A percentile compares a stretch with the other conserved stretches of the same genome.
These are phyloP conservation scores for Penicillium concentricum DNA, from an alignment of 2,329 filamentous ascomycete genomes.

Conservation along the genomic window DNA sequence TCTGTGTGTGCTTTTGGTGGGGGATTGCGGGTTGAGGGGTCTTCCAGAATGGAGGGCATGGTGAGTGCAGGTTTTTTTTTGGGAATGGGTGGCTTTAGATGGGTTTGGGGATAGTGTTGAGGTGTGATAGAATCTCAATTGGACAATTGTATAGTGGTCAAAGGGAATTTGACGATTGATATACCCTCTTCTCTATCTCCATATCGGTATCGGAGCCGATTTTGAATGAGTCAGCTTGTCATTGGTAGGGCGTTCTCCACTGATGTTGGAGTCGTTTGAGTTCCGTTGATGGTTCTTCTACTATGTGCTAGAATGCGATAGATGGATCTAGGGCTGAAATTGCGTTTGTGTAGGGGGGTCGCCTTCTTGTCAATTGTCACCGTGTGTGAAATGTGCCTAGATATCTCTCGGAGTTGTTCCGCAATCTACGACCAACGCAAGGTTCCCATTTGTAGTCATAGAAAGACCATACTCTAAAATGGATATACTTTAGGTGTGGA, in stretches of 20 bases:
- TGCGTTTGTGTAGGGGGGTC: not conserved
- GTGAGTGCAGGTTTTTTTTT: constrained; percentile 2
- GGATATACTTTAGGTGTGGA: no score
- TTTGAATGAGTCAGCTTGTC: constrained; percentile 21
- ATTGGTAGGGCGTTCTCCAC: constrained; percentile 19
- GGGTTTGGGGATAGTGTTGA: not conserved
- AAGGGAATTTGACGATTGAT: not conserved
- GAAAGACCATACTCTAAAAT: not conserved
- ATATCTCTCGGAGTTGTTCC: not conserved
- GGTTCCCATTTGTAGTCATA: not conserved
- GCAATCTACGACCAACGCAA: not conserved
- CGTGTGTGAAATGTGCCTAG: not conserved
- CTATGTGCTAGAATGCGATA: not conserved
- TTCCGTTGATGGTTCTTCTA: not conserved
- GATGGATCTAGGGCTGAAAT: not conserved
- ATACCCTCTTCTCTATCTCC: constrained; percentile 1
- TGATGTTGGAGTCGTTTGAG: not conserved
- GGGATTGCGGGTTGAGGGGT: constrained; percentile 30
- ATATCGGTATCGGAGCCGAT: not conserved
- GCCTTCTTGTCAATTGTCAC: not conserved
- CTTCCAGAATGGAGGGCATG: constrained; percentile 41
- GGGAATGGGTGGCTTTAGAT: not conserved
- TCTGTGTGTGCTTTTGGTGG: constrained; percentile 22
- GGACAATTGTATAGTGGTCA: not conserved
- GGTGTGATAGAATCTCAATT: not conserved